Evolutionary conservation across 2,329 filamentous ascomycete species (phyloP).

Genomic region (Coleophoma crateriformis): DNA sequence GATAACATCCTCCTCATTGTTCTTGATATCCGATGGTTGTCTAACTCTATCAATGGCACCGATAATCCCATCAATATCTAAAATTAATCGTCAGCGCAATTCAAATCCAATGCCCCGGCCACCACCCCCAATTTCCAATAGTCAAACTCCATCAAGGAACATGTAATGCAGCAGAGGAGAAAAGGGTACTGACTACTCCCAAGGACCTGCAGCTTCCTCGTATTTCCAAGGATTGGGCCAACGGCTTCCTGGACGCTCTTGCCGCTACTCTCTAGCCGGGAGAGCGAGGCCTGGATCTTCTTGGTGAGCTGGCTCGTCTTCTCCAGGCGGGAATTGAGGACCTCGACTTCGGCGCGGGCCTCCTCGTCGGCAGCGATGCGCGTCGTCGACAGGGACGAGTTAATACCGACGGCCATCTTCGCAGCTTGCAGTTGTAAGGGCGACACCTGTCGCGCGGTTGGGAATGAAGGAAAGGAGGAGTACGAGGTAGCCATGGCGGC

Average conservation of each 20-base stretch:
- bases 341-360: slow-evolving; percentile 64
- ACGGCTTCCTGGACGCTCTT: slow-evolving; percentile 89
- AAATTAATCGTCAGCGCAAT: not conserved
- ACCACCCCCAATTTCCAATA: too few relatives aligned
- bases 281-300: slow-evolving; percentile 87
- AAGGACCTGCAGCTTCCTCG: slow-evolving; percentile 80
- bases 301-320: slow-evolving; percentile 92
- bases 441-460: not conserved
- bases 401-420: slow-evolving; percentile 23
- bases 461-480: too few relatives aligned
- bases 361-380: slow-evolving; percentile 49
- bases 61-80: slow-evolving; percentile 81
- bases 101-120: too few relatives aligned
- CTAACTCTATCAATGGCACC: slow-evolving; percentile 82
- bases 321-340: slow-evolving; percentile 69
- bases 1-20: slow-evolving; percentile 87
- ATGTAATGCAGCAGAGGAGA: not conserved
- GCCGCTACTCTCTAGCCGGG: slow-evolving; percentile 78
- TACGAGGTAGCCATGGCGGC: too few relatives aligned
- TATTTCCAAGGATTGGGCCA: slow-evolving; percentile 88
- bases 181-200: slow-evolving; percentile 58
- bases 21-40: slow-evolving; percentile 88
- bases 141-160: not conserved
- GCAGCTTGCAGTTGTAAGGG: not conserved
- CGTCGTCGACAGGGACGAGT: slow-evolving; percentile 3